Percentiles rank a stretch among this genome's conserved stretches.
Conservation (phyloP, 495 filamentous ascomycete genomes). For the Cercophora scortea region DNA sequence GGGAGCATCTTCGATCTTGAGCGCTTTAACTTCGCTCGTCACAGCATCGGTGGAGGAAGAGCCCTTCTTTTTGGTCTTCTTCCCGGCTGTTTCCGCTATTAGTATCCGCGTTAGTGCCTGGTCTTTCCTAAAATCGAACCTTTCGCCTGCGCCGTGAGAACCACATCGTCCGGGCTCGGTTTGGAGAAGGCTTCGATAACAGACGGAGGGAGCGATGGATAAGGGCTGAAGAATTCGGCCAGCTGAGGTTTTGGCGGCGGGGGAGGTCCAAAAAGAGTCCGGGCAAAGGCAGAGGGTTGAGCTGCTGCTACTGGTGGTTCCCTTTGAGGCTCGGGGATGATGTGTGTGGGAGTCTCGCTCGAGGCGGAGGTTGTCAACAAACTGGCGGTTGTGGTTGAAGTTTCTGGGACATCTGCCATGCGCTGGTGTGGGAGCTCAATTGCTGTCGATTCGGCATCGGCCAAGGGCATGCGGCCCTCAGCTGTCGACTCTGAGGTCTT, state of each 20-base stretch:
- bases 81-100: constrained; percentile 32
- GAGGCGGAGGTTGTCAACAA: too few relatives aligned
- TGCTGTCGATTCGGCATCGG: constrained; percentile 7
- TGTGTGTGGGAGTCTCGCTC: too few relatives aligned
- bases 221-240: constrained; percentile 41
- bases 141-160: constrained; percentile 83
- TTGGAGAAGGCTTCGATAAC: constrained; percentile 62
- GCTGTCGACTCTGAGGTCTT: constrained; percentile 19
- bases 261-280: constrained; percentile 50
- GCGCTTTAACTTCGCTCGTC: constrained; percentile 42
- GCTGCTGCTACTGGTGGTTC: constrained; percentile 1
- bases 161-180: constrained; percentile 91
- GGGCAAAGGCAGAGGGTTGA: constrained; percentile 61
- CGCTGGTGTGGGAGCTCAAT: not conserved
- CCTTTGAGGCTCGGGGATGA: too few relatives aligned
- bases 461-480: constrained; percentile 11
- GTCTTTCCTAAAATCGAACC: constrained; percentile 53
- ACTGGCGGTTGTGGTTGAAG: not conserved
- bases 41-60: constrained; percentile 22
- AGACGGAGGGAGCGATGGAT: constrained; percentile 31
- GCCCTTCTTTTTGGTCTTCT: constrained; percentile 26
- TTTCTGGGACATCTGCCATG: not conserved
- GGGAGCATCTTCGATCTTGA: constrained; percentile 62
- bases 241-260: constrained; percentile 25
- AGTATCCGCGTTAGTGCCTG: constrained; percentile 32